Conservation (phyloP, 768 basidiomycete species). For the Serendipita indica region DNA sequence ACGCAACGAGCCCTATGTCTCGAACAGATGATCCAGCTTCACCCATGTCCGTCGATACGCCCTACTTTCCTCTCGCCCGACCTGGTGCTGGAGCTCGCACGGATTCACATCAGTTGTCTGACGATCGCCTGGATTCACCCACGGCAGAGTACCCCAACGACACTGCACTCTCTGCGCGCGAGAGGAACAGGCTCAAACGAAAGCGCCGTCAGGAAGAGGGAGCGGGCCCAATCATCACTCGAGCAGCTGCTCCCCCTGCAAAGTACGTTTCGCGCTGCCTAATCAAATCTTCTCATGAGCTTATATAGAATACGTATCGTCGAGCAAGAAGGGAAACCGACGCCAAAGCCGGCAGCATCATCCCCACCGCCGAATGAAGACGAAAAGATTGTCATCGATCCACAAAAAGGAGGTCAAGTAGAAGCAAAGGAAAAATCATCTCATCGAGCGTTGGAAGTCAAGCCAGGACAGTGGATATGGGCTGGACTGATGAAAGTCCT, state of each 20-base stretch:
- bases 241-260: slow-evolving; percentile 32
- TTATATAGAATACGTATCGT: slow-evolving; percentile 52
- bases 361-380: slow-evolving; percentile 27
- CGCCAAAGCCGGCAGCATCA: slow-evolving; percentile 43
- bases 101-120: slow-evolving; percentile 29
- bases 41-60: background rate
- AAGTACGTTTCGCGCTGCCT: slow-evolving; percentile 30
- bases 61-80: slow-evolving; percentile 33
- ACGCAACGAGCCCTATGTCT: background rate
- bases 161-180: slow-evolving; percentile 66
- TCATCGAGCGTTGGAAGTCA: slow-evolving; percentile 61
- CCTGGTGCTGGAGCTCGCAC: background rate
- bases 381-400: slow-evolving; percentile 67
- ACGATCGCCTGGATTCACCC: background rate
- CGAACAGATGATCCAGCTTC: background rate
- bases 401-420: slow-evolving; percentile 73
- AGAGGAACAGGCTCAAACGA: slow-evolving; percentile 85
- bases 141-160: slow-evolving; percentile 7
- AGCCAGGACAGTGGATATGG: slow-evolving; percentile 71
- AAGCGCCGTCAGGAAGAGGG: slow-evolving; percentile 37
- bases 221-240: slow-evolving; percentile 16
- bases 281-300: background rate
- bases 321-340: slow-evolving; percentile 41
- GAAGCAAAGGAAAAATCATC: slow-evolving; percentile 24
- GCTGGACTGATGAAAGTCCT: slow-evolving; percentile 66